Conservation (phyloP, 768 basidiomycete genomes). For the Mycena amicta region DNA sequence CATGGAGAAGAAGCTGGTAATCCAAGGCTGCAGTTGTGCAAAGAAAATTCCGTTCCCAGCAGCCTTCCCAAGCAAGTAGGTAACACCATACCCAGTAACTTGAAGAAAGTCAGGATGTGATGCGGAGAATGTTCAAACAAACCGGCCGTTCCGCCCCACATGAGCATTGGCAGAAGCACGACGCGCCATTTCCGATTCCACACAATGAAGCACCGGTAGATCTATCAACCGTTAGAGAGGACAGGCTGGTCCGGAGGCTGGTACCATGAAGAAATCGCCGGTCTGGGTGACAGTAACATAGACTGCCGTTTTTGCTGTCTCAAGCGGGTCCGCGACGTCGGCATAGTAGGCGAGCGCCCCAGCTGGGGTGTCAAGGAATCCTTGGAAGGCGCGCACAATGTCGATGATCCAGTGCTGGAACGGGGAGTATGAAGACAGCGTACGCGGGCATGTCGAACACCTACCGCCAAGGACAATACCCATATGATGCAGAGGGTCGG, state of each 20-base stretch:
- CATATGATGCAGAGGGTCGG: neutral
- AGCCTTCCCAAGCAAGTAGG: neutral
- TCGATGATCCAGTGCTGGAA: neutral
- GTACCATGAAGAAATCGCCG: neutral
- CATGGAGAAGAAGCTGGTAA: neutral
- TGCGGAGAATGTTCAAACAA: too few relatives aligned
- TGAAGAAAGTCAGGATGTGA: neutral
- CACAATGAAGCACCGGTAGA: neutral
- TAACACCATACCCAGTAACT: too few relatives aligned
- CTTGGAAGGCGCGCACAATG: neutral
- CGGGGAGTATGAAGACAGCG: too few relatives aligned
- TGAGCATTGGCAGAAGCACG: neutral
- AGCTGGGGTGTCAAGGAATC: neutral
- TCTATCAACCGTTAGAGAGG: too few relatives aligned
- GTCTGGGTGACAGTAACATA: neutral
- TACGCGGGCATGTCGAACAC: too few relatives aligned
- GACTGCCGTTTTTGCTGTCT: neutral
- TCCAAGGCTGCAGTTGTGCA: neutral
- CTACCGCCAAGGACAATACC: neutral
- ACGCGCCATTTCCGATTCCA: neutral
- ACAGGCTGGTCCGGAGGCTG: too few relatives aligned
- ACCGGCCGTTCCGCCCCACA: neutral
- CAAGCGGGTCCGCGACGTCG: neutral
- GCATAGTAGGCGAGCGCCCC: neutral
- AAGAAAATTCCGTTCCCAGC: neutral